Evolutionary conservation across 2,329 filamentous ascomycete species (phyloP), one percentile per base, ranked within the genome.

Genomic region (Fusarium phyllophilum): DNA sequence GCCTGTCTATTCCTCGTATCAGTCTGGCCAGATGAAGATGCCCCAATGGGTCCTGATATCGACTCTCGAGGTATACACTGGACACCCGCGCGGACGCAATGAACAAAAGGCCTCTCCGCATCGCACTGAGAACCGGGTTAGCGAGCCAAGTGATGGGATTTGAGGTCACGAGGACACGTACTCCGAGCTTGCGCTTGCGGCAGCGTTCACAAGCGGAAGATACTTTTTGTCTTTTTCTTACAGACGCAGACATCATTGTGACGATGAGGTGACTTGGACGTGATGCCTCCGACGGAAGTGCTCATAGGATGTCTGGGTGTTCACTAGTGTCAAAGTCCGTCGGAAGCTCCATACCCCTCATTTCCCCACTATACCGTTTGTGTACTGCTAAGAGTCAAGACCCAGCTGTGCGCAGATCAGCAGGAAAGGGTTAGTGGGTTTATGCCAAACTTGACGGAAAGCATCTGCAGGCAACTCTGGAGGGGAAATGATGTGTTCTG

Each of bases 401-500:
- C 11, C 3, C 3, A 52, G n/a, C 6, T 14, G 24, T 0, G 3
- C 6, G n/a, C n/a, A 24, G n/a, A 12, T 24, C n/a, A 44, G 6
- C 10, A 18, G 15, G 12, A 6, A 26, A 26, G 0, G 8, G 44
- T 10, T 4, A 29, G 12, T 20, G 12, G 24, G 26, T 26, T 14
- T 8, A 26, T 17, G 1, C 17, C 9, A 20, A 11, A 13, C 42
- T 10, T 5, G 14, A 5, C 8, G 44, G 3, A 45, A 45, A 26
- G 5, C 11, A 20, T 18, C 24, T 26, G 3, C 17, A 26, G 14
- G 5, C 6, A 2, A 46, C 4, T 29, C 12, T 20, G 8, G 2
- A 14, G 1, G 0, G 4, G 8, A 9, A 10, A 14, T 20, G 24
- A 29, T 26, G 18, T 5, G 8, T 3, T 26, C 0, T 11, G 13